phyloP scores from a whole-genome alignment of 768 basidiomycete genomes.

The Tulasnella sp. region DNA sequence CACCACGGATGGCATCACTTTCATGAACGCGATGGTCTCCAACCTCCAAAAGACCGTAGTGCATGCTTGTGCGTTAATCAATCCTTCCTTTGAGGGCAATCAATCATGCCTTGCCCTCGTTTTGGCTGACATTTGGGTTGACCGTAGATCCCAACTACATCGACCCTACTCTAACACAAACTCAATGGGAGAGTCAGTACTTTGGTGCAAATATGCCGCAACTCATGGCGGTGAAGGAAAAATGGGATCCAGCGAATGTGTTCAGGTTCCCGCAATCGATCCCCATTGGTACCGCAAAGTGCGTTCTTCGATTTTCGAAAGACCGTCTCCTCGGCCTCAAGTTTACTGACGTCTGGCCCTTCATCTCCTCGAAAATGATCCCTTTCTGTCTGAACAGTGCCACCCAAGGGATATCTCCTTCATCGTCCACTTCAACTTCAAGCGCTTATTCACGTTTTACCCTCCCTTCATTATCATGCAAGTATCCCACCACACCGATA shows the following conservation, averaged over 20 bases:
- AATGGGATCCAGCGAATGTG: slow-evolving; percentile 11
- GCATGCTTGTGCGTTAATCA: slow-evolving; percentile 13
- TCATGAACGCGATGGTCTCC: slow-evolving; percentile 33
- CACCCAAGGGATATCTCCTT: neutral
- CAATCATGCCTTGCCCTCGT: too few species aligned
- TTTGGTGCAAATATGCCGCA: neutral
- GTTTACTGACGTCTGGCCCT: too few species aligned
- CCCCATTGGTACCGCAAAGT: neutral
- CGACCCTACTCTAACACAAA: slow-evolving; percentile 29
- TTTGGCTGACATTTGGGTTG: too few species aligned
- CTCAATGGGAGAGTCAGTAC: slow-evolving; percentile 25
- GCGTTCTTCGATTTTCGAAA: too few species aligned
- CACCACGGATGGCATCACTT: slow-evolving; percentile 33
- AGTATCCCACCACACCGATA: neutral
- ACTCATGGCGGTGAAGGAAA: slow-evolving; percentile 5
- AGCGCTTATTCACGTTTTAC: neutral
- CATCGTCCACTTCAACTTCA: neutral
- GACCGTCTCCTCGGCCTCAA: too few species aligned
- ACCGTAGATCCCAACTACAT: slow-evolving; percentile 35
- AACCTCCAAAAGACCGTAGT: slow-evolving; percentile 16
- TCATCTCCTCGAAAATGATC: too few species aligned
- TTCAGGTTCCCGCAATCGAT: slow-evolving; percentile 15
- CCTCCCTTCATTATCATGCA: neutral
- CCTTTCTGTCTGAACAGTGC: too few species aligned
- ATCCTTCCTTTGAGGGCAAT: neutral